phyloP scores from a whole-genome alignment of 2,329 filamentous ascomycete species.

The Neofusicoccum sp. region DNA sequence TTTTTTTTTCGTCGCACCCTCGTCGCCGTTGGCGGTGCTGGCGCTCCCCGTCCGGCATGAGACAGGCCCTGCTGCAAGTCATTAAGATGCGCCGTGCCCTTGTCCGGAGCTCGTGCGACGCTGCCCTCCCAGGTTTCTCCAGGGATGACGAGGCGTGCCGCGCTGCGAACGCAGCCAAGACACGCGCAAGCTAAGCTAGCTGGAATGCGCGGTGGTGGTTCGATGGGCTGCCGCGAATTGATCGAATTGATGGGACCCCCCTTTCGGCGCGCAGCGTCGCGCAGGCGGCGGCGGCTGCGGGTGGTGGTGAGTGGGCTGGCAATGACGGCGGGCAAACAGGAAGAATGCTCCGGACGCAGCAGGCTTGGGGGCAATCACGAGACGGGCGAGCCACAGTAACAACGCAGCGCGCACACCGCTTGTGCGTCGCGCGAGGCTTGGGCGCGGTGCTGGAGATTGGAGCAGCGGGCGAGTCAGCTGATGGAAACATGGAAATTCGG shows the following conservation, averaged over 20 bases:
- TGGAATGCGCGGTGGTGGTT: constrained; percentile 19
- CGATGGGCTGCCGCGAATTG: constrained; percentile 19
- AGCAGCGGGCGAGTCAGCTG: constrained; percentile 14
- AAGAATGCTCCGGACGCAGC: not conserved
- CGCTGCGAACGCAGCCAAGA: constrained; percentile 16
- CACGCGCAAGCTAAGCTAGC: constrained; percentile 16
- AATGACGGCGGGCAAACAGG: not conserved
- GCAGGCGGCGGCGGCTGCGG: not conserved
- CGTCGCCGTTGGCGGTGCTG: constrained; percentile 5
- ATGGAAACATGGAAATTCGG: constrained; percentile 14
- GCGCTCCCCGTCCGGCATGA: constrained; percentile 5
- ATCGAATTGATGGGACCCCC: constrained; percentile 13
- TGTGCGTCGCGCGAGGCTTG: not conserved
- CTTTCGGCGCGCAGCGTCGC: constrained; percentile 7
- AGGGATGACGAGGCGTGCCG: constrained; percentile 19
- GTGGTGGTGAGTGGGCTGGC: not conserved
- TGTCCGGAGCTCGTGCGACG: constrained; percentile 19
- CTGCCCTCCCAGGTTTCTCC: constrained; percentile 17
- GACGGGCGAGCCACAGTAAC: constrained; percentile 17
- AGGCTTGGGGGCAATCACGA: constrained; percentile 4
- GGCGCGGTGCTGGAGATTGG: constrained; percentile 10
- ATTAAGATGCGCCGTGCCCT: constrained; percentile 20
- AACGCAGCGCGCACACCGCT: constrained; percentile 18
- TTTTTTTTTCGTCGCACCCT: constrained; percentile 4
- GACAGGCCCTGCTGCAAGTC: constrained; percentile 20